Percentiles rank a stretch among this genome's conserved stretches.
phyloP scores from a whole-genome alignment of 345 rosid species.

The Mallotus nudiflorus region DNA sequence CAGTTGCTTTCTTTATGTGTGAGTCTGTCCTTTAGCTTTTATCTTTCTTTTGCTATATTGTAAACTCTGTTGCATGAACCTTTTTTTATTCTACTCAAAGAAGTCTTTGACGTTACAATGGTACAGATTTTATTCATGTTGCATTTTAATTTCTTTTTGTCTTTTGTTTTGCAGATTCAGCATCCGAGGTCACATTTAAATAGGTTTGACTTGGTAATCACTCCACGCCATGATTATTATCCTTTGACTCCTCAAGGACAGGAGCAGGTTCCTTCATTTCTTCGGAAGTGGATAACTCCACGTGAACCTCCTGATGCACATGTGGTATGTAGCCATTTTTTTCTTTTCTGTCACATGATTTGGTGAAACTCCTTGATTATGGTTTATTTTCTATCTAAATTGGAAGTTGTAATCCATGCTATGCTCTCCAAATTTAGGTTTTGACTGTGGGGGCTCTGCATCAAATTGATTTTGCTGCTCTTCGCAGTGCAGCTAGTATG shows the following conservation, averaged over 20 bases:
- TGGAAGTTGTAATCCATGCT: constrained; percentile 7
- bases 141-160: constrained; percentile 2
- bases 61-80: too few relatives aligned
- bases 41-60: too few relatives aligned
- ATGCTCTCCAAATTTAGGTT: constrained; percentile 47
- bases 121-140: neutral
- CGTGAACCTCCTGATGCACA: constrained; percentile 70
- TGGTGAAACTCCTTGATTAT: constrained; percentile 12
- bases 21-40: too few relatives aligned
- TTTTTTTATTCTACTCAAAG: too few relatives aligned
- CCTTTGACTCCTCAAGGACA: constrained; percentile 78
- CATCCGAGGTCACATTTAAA: constrained; percentile 85
- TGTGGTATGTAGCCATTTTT: constrained; percentile 53
- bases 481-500: constrained; percentile 78
- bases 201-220: constrained; percentile 92
- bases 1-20: too few relatives aligned
- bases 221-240: constrained; percentile 92
- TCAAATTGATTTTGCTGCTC: constrained; percentile 79
- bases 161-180: constrained; percentile 62
- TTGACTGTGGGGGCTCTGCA: constrained; percentile 89
- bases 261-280: constrained; percentile 72
- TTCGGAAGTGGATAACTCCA: constrained; percentile 81
- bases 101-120: too few relatives aligned
- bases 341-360: constrained; percentile 2
- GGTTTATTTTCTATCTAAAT: neutral